A percentile compares a stretch with the other conserved stretches of the same genome.
Evolutionary conservation across 495 filamentous ascomycete genomes (phyloP).

Genomic region (Cryomyces minteri): DNA sequence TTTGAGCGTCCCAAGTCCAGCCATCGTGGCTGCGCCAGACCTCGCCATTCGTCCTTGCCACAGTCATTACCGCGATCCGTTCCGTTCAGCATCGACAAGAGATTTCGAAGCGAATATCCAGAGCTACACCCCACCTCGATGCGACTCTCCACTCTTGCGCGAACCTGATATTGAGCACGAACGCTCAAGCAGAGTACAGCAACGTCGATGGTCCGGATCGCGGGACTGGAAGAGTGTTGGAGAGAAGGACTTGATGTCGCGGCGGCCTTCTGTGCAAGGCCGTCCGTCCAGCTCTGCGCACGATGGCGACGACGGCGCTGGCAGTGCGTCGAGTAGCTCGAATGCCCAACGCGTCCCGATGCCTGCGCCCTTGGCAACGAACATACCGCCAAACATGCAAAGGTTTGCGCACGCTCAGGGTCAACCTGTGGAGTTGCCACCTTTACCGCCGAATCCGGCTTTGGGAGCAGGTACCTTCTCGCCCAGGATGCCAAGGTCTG

Average conservation of each 20-base stretch:
- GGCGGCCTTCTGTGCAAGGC: conserved; percentile 1
- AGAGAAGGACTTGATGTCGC: conserved; percentile 10
- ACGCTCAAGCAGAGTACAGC: not conserved
- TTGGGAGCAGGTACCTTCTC: not conserved
- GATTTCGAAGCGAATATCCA: not conserved
- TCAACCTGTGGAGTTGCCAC: conserved; percentile 5
- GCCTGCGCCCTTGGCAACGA: not conserved
- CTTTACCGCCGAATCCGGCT: conserved; percentile 1
- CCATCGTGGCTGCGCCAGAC: conserved; percentile 11
- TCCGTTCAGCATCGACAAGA: not conserved
- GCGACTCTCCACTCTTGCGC: not conserved
- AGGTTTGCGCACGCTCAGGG: not conserved
- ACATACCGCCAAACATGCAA: not conserved
- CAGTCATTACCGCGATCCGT: conserved; percentile 5
- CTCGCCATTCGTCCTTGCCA: conserved; percentile 2
- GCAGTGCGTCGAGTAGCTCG: not conserved
- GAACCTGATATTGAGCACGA: not conserved
- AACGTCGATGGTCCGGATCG: conserved; percentile 6
- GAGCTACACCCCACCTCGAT: not conserved
- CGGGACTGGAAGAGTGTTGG: conserved; percentile 2
- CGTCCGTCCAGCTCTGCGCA: not conserved
- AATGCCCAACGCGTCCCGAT: not conserved
- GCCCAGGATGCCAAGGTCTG: conserved; percentile 1
- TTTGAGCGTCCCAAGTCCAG: conserved; percentile 3
- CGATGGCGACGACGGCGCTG: not conserved